A percentile compares a stretch with the other conserved stretches of the same genome.
phyloP scores from a whole-genome alignment of 1,284 basidiomycete species.

The Apiotrichum veenhuisii region DNA sequence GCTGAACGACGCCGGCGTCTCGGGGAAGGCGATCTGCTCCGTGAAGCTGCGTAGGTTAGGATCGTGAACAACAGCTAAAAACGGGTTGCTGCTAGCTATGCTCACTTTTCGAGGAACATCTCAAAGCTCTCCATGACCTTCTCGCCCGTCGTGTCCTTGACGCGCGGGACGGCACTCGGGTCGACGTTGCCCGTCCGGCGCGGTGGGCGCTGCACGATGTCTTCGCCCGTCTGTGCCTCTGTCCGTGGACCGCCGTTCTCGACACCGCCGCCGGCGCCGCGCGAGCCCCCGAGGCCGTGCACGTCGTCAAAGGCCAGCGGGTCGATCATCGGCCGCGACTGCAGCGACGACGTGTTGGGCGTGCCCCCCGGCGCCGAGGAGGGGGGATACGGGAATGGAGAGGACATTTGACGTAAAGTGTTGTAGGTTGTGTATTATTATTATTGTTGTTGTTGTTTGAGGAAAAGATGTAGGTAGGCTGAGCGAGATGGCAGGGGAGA shows the following conservation, averaged over 20 bases:
- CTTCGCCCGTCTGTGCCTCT: constrained; percentile 13
- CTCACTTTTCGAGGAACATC: constrained; percentile 83
- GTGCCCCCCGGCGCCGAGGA: constrained; percentile 33
- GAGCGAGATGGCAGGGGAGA: not conserved
- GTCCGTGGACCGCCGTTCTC: not conserved
- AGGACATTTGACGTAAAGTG: constrained; percentile 39
- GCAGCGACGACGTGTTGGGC: constrained; percentile 30
- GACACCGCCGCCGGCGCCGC: constrained; percentile 8
- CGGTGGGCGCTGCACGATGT: not conserved
- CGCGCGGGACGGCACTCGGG: constrained; percentile 69
- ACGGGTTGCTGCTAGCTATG: too few species aligned
- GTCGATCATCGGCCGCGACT: constrained; percentile 34
- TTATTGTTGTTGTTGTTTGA: not conserved
- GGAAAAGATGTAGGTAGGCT: too few species aligned
- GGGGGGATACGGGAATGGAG: constrained; percentile 34
- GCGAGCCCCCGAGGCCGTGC: constrained; percentile 38
- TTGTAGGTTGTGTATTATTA: not conserved
- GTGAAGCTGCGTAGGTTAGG: constrained; percentile 62
- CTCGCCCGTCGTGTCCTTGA: constrained; percentile 89
- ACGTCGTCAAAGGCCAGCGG: constrained; percentile 42
- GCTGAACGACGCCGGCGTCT: constrained; percentile 69
- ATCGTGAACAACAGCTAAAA: constrained; percentile 6
- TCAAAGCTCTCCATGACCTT: constrained; percentile 87
- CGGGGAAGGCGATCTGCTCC: constrained; percentile 66
- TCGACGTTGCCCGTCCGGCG: constrained; percentile 11